phyloP scores from a whole-genome alignment of 2,329 filamentous ascomycete species.

The Fusarium ramigenum region DNA sequence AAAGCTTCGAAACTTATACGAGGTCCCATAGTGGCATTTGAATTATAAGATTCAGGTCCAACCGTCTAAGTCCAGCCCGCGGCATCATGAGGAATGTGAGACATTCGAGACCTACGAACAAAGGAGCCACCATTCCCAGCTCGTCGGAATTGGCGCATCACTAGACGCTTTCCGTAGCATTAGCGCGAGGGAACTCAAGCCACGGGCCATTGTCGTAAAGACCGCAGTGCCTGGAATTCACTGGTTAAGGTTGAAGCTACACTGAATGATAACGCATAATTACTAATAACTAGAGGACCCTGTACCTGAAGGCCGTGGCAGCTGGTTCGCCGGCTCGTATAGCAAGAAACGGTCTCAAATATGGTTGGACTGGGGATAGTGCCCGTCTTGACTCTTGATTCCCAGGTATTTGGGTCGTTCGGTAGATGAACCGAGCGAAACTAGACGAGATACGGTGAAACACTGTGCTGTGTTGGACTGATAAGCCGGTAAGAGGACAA shows the following conservation, averaged over 20 bases:
- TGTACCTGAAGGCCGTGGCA: not conserved
- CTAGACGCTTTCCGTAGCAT: conserved; percentile 8
- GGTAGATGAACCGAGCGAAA: not conserved
- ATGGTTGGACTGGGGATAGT: not conserved
- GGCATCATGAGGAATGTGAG: conserved; percentile 5
- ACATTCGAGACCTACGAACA: conserved; percentile 4
- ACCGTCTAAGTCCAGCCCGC: not conserved
- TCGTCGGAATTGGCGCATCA: not conserved
- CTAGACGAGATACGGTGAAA: not conserved
- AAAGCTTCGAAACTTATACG: not conserved
- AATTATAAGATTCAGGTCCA: not conserved
- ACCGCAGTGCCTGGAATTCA: not conserved
- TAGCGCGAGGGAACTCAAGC: not conserved
- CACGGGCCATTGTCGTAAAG: not conserved
- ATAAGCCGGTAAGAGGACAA: not conserved
- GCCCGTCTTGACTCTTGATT: not conserved
- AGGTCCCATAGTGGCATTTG: not conserved
- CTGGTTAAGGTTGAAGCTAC: not conserved
- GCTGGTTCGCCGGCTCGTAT: not conserved
- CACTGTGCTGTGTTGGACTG: not conserved
- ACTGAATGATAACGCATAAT: not conserved
- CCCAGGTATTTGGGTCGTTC: not conserved
- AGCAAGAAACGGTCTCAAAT: not conserved
- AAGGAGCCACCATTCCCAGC: conserved; percentile 11
- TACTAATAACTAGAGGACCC: not conserved